Conservation (phyloP, 208 protist species). For the Borovskyia barvae region DNA sequence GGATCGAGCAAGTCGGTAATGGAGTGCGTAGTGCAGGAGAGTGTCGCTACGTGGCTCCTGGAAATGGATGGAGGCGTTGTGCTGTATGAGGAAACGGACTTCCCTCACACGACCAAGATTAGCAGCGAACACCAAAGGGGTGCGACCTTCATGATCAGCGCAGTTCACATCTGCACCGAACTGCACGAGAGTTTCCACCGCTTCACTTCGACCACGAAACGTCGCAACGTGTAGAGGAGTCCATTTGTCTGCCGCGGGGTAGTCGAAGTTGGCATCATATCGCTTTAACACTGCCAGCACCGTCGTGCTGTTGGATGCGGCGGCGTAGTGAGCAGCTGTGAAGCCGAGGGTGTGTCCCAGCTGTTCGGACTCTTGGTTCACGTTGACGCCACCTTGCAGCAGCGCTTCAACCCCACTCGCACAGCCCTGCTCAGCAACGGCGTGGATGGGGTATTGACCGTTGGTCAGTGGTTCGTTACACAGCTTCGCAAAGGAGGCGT, state of each 20-base stretch:
- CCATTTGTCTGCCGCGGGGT: constrained; percentile 44
- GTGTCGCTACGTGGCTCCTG: constrained; percentile 37
- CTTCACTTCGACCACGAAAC: constrained; percentile 38
- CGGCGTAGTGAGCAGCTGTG: constrained; percentile 57
- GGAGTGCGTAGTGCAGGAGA: constrained; percentile 59
- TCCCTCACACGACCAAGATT: constrained; percentile 45
- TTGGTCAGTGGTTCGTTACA: constrained; percentile 21
- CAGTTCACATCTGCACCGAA: constrained; percentile 55
- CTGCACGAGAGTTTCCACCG: constrained; percentile 35
- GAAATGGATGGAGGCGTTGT: constrained; percentile 28
- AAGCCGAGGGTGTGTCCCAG: constrained; percentile 44
- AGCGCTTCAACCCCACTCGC: constrained; percentile 33
- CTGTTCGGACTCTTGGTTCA: constrained; percentile 32
- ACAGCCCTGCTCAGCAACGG: constrained; percentile 21
- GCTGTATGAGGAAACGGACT: constrained; percentile 41
- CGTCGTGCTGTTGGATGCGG: constrained; percentile 24
- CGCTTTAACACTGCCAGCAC: constrained; percentile 37
- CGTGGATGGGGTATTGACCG: constrained; percentile 57
- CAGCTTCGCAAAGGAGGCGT: constrained; percentile 9
- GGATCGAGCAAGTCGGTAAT: constrained; percentile 51
- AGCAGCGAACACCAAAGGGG: constrained; percentile 50
- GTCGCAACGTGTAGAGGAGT: constrained; percentile 60
- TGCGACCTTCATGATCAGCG: constrained; percentile 30
- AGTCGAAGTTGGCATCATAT: constrained; percentile 31
- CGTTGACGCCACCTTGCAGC: constrained; percentile 36